Percentiles rank a stretch among this genome's conserved stretches.
Evolutionary conservation across 345 rosid species (phyloP).

Genomic region (Psidium guajava): DNA sequence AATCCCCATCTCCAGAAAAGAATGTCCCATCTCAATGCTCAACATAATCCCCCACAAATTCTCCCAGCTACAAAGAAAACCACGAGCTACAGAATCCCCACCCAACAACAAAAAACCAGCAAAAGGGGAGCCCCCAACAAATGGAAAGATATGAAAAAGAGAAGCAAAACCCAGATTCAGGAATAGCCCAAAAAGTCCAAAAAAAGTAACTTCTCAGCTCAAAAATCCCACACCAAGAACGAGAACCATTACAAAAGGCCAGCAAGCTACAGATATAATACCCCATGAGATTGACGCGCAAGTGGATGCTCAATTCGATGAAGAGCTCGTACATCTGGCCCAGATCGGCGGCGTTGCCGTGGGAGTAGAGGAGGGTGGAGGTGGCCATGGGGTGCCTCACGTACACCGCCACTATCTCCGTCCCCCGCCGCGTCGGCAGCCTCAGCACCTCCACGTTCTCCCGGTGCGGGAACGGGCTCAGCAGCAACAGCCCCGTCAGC

Average conservation of each 20-base stretch:
- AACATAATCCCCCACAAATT: background rate
- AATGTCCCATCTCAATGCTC: background rate
- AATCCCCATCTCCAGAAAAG: background rate
- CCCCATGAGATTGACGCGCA: constrained; percentile 96
- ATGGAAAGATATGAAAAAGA: background rate
- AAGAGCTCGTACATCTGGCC: constrained; percentile 99
- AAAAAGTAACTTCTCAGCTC: background rate
- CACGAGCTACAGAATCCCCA: background rate
- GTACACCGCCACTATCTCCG: constrained; percentile 76
- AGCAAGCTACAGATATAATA: constrained; percentile 12
- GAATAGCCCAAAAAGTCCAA: background rate
- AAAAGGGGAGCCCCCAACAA: background rate
- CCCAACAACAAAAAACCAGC: constrained; percentile 4
- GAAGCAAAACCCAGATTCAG: background rate
- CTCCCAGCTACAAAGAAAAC: background rate
- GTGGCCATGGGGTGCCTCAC: constrained; percentile 84
- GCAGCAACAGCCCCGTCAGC: constrained; percentile 63
- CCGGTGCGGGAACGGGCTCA: constrained; percentile 79
- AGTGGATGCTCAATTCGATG: constrained; percentile 83
- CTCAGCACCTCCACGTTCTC: constrained; percentile 84
- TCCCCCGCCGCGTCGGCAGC: constrained; percentile 69
- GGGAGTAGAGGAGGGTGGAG: constrained; percentile 85
- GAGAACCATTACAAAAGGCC: background rate
- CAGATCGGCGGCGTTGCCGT: constrained; percentile 99
- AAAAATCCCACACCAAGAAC: background rate